Base-by-base conservation (phyloP, 345 rosid genomes). In the Nasturtium officinale region DNA sequence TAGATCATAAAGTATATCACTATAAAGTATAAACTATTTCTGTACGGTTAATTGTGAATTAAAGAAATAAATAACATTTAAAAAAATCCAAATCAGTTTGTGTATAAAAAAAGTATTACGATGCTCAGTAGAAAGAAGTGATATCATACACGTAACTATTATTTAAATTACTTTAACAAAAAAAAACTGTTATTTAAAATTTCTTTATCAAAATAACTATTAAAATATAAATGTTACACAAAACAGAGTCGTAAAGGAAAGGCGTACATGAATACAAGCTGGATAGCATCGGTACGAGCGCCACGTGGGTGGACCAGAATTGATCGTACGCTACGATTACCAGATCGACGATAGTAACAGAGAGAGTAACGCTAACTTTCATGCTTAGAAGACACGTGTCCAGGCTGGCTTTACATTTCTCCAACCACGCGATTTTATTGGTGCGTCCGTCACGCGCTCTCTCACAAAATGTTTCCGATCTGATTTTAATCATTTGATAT, bases 311-410 rank as follows among this genome's bases (percentile, higher is more conserved):
- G 66, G 74, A 58, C 16, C 37, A 70, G 8, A 47, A 47, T 23
- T 9, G 25, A 33, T 25, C 74, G 66, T 46, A 69, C 73, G 16
- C 55, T 29, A 5, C 50, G 21, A 47, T 61, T 17, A 17, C 53
- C 5, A 51, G 30, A 60, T 61, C 52, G 61, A 51, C 61, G 69
- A 61, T 50, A 5, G 67, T 50, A 35, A 71, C 52, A 71, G 68
- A 50, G 38, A 71, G 68, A 50, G 38, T n/a, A 28, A 71, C 68
- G 23, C 53, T 71, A 60, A 71, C 69, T 72, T 62, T 51, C 76
- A 72, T 71, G 68, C 18, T 61, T 50, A 1, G 7, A 43, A 53
- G 73, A 69, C 65, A 30, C 13, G 17, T 60, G 8, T 25, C 61
- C 53, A 61, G 53, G 16, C 69, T 72, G 21, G 54, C 48, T n/a